Evolutionary conservation across 2,329 filamentous ascomycete genomes (phyloP).

Genomic region (Sporothrix dimorphospora): DNA sequence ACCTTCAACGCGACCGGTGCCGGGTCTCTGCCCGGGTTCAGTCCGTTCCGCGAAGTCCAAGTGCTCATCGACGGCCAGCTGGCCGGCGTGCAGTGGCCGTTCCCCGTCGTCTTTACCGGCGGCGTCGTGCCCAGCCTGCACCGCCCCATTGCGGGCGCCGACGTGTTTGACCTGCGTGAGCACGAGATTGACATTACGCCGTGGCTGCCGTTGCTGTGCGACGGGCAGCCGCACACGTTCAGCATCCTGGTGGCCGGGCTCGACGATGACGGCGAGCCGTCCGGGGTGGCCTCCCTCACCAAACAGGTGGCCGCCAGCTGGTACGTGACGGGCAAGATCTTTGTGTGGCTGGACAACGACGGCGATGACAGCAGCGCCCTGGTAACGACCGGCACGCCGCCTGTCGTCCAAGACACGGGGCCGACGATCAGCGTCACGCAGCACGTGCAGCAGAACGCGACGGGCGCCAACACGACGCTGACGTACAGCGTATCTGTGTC

Average conservation of each 20-base stretch:
- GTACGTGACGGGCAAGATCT: constrained; percentile 78
- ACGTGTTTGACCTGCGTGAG: constrained; percentile 78
- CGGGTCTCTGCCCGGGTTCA: constrained; percentile 65
- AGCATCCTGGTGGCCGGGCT: constrained; percentile 69
- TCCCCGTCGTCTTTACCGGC: constrained; percentile 80
- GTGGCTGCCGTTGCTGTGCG: constrained; percentile 70
- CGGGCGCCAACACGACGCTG: constrained; percentile 62
- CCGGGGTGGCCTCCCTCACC: constrained; percentile 49
- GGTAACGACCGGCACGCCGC: constrained; percentile 51
- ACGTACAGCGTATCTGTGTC: constrained; percentile 60
- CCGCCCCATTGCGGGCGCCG: constrained; percentile 75
- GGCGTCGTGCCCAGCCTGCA: constrained; percentile 77
- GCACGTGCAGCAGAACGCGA: constrained; percentile 47
- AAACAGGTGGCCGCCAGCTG: constrained; percentile 66
- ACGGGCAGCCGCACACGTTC: constrained; percentile 67
- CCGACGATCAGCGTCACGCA: constrained; percentile 51
- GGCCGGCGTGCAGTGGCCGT: constrained; percentile 79
- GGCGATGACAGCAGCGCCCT: constrained; percentile 40
- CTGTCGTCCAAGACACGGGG: constrained; percentile 37
- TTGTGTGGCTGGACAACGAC: constrained; percentile 71
- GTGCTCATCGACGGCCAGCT: constrained; percentile 72
- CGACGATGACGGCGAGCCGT: constrained; percentile 52
- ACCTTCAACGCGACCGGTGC: constrained; percentile 61
- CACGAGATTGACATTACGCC: constrained; percentile 82
- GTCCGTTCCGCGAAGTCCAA: constrained; percentile 78